Conservation (phyloP, 306 rosid species). For the Nissolia schottii region DNA sequence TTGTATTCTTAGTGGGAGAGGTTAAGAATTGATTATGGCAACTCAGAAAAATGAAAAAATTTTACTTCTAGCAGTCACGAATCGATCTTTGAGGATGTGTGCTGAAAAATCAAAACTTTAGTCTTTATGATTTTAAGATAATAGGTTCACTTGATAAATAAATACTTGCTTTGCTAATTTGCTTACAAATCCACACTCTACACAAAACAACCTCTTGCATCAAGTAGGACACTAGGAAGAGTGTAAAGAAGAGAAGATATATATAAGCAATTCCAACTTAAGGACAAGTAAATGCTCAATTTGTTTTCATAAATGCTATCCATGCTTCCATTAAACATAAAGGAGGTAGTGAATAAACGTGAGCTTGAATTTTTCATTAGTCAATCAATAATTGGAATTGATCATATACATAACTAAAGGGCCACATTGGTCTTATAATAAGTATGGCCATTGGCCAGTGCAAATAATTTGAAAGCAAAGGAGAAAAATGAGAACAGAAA, state of each 20-base stretch:
- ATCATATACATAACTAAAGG: slow-evolving; percentile 6
- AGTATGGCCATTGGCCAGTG: background rate
- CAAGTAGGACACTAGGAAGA: background rate
- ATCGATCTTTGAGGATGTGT: no score
- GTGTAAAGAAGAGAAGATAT: background rate
- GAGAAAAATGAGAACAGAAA: slow-evolving; percentile 14
- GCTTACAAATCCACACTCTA: background rate
- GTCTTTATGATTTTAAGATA: no score
- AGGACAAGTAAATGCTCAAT: background rate
- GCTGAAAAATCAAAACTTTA: background rate
- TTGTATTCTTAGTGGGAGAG: no score
- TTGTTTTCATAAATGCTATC: background rate
- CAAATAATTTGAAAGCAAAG: slow-evolving; percentile 27
- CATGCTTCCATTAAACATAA: slow-evolving; percentile 10
- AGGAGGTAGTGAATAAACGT: slow-evolving; percentile 7
- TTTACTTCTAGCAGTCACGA: no score
- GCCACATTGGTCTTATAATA: slow-evolving; percentile 24
- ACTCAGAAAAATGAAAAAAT: no score
- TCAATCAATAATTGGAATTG: slow-evolving; percentile 30
- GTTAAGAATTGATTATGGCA: no score
- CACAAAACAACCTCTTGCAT: background rate
- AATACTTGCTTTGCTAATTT: background rate
- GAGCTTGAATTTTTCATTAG: slow-evolving; percentile 19
- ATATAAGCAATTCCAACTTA: background rate
- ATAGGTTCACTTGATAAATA: background rate